Evolutionary conservation across 164 flowering plant genomes (phyloP), one percentile per base, ranked within the genome.

Genomic region (Annona cherimola): DNA sequence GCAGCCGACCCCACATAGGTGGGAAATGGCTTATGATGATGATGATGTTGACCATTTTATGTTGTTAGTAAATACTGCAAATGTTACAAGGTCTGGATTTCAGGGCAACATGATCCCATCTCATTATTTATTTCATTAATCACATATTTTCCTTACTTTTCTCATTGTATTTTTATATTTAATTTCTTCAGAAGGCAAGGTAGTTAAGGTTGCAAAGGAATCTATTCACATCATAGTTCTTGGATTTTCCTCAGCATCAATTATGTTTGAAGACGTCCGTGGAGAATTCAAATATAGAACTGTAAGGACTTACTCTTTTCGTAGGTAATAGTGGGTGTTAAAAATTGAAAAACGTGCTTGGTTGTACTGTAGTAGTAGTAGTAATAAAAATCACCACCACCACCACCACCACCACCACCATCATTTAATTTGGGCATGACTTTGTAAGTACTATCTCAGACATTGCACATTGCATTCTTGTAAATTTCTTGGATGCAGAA

Each of bases 191-290:
- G 99, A 92, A 77, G 99, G 99, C 39, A 90, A 88, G 81, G 94
- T 92, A 2, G 89, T 88, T 42, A 90, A 88, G 76, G 61, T 92
- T 77, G 78, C 85, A 20, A 80, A 72, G 79, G 91, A 89, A 57
- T 86, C 90, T 4, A 84, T 94, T 77, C 92, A 89, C 81, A 83
- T 86, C 14, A 75, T 90, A 59, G 92, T 92, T 63, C 92, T 92
- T 74, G 97, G 97, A 7, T 92, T 94, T 76, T 79, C 93, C 11
- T 82, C 93, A 68, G 95, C 91, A 55, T 65, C 78, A 57, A 91
- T 94, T 61, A 73, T 82, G 16, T 84, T 82, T 20, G 88, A 87
- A 71, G 86, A 94, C 68, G 85, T 92, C 42, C 88, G 95, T 41
- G 80, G 80, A 45, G 93, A 94, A 61, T 92, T 94, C 73, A 76